Evolutionary conservation across 495 filamentous ascomycete species (phyloP), one percentile per base, ranked within the genome.

Genomic region (Penicillium bialowiezense): DNA sequence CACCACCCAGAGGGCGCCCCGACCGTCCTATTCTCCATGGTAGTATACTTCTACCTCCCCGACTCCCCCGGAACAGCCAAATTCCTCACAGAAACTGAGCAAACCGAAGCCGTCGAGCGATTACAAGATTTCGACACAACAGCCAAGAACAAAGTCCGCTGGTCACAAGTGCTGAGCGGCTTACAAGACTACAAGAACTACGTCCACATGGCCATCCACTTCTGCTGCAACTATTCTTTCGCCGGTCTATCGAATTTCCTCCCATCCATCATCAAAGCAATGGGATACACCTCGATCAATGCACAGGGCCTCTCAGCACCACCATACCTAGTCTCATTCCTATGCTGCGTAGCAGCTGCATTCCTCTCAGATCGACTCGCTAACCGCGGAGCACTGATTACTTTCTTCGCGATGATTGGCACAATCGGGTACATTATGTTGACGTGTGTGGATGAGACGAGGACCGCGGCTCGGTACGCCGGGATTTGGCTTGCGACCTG

Each of bases 291-390:
- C 6, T 60, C 72, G 3, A 72, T 88, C 35, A 72, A 82, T 43
- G 78, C 87, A 0, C 88, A 92, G 61, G 87, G 85, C 0, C 78
- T 91, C 12, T 80, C 81, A 14, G 84, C 86, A 0, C 88, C 87
- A 2, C 86, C 87, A 3, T 91, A 88, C 64, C 77, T 92, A 48
- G 64, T 84, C 15, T 78, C 84, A 6, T 89, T 90, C 54, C 50
- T 87, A 3, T 58, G 83, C 24, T 82, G 81, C 44, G 68, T 89
- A 23, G 46, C 62, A 10, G 78, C 79, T 1, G 80, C 84, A 0
- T 82, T 72, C 47, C 59, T 89, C 19, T 84, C 86, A 3, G 88
- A 91, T 59, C 73, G 71, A 23, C 81, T 72, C 9, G 76, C 75
- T 18, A 77, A 84, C 49, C 79, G 88, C 18, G 85, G 85, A 4